phyloP scores from a whole-genome alignment of 2,329 filamentous ascomycete genomes.

The Aspergillus niger region DNA sequence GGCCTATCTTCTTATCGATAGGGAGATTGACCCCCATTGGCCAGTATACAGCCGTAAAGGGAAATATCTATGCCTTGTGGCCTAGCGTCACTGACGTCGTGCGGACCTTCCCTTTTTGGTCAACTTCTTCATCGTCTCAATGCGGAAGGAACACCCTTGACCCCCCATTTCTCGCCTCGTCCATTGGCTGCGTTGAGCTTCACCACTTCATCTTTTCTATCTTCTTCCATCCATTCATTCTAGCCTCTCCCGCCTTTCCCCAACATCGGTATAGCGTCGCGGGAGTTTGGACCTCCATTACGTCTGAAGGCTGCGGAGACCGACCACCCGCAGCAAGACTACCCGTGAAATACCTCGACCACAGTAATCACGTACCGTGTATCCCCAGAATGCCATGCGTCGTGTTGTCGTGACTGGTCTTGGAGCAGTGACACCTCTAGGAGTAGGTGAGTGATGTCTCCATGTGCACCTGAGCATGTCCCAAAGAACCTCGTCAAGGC shows the following conservation, averaged over 20 bases:
- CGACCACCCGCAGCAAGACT: not conserved
- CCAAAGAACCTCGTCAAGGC: conserved; percentile 4
- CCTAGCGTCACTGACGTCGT: conserved; percentile 26
- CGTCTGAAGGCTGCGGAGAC: not conserved
- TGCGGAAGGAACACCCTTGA: not conserved
- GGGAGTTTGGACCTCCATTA: not conserved
- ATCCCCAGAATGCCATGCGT: conserved; percentile 41
- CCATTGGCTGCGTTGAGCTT: not conserved
- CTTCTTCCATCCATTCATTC: conserved; percentile 4
- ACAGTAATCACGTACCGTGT: not conserved
- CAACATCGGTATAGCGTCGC: not conserved
- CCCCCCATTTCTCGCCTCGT: not conserved
- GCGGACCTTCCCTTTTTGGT: conserved; percentile 41
- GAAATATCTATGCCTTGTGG: conserved; percentile 18
- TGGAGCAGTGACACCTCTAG: conserved; percentile 79
- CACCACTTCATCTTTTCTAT: not conserved
- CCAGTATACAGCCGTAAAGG: not conserved
- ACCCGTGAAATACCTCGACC: not conserved
- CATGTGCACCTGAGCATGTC: conserved; percentile 5
- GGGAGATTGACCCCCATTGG: conserved; percentile 21
- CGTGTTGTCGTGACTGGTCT: conserved; percentile 83
- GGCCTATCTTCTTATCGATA: conserved; percentile 23
- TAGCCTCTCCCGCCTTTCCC: conserved; percentile 5
- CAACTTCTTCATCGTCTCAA: conserved; percentile 17
- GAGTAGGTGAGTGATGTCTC: conserved; percentile 60